Evolutionary conservation across 768 basidiomycete species (phyloP), one percentile per base, ranked within the genome.

Genomic region (Mycena floridula): DNA sequence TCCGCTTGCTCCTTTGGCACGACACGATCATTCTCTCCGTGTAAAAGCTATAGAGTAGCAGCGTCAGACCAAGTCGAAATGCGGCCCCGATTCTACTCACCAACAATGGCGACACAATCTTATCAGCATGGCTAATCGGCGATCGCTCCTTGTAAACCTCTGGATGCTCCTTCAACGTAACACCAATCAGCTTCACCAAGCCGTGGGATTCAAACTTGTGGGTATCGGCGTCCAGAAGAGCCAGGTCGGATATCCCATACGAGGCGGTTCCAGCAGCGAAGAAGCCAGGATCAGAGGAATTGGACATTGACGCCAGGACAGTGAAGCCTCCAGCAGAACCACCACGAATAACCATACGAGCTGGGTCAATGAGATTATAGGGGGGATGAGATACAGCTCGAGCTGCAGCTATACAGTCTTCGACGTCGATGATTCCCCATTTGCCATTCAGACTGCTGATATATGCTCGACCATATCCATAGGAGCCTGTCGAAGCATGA

Each of bases 361-460:
- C 61, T 2, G 67, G 62, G 49, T 92, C 89, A 44, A 86, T 71
- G 52, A 82, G 74, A 7, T 70, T 65, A 55, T 76, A 60, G 0
- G 73, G 70, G 1, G 59, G 50, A 3, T 56, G 46, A 12, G 77
- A 67, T 27, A 89, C 70, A 25, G 67, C 53, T 18, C 60, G 63
- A 0, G 78, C 74, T 3, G 84, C 77, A n/a, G 63, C 57, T 28
- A 78, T 76, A 46, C 76, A 77, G 55, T 92, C 89, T 16, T 73
- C 63, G 1, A 84, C 73, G 52, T 92, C 89, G 7, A 81, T 74
- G 12, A 88, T 51, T 3, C 88, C 89, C 89, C 89, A 92, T 11
- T 76, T 63, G 5, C 69, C 73, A 28, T 67, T 66, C 3, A 91
- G 76, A 13, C 82, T 73, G 43, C 73, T 70, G 46, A 74, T 76